These are phyloP conservation scores for Trichoderma koningii DNA, from an alignment of 2,329 filamentous ascomycete genomes.

Conservation along the genomic window DNA sequence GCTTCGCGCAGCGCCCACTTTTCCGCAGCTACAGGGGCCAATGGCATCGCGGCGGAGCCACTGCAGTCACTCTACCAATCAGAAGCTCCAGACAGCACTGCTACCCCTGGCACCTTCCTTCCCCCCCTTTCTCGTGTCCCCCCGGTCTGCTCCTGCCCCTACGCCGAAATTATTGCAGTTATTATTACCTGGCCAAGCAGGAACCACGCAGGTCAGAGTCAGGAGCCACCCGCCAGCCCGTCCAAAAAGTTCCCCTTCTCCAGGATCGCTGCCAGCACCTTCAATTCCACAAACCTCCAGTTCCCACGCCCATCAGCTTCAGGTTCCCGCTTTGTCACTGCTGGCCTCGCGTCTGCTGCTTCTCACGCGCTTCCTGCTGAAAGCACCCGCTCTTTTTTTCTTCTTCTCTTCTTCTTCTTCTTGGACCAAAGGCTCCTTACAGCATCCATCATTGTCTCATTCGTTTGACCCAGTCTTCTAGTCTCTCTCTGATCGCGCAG, in stretches of 20 bases:
- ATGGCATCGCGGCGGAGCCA: constrained; percentile 32
- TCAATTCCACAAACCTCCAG: constrained; percentile 33
- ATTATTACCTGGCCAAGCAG: constrained; percentile 41
- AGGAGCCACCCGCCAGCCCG: constrained; percentile 31
- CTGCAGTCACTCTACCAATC: constrained; percentile 37
- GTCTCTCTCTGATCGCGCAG: constrained; percentile 28
- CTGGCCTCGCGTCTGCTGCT: constrained; percentile 26
- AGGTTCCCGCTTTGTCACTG: constrained; percentile 32
- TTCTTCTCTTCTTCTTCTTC: constrained; percentile 28
- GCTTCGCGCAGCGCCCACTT: constrained; percentile 5
- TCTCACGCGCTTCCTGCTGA: constrained; percentile 32
- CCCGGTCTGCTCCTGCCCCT: constrained; percentile 43
- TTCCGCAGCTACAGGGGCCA: constrained; percentile 27
- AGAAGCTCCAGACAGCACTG: constrained; percentile 33
- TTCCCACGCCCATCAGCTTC: constrained; percentile 31
- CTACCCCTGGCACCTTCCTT: constrained; percentile 37
- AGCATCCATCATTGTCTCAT: constrained; percentile 22
- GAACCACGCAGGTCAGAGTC: constrained; percentile 31
- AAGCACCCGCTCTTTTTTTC: constrained; percentile 34
- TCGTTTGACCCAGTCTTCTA: constrained; percentile 6
- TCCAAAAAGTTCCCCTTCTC: constrained; percentile 46
- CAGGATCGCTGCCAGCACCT: constrained; percentile 32
- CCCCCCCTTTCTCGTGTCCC: constrained; percentile 46
- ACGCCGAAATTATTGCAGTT: constrained; percentile 51
- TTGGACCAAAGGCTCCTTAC: constrained; percentile 41